Base-by-base conservation (phyloP, 345 rosid genomes). In the Populus euphratica region DNA sequence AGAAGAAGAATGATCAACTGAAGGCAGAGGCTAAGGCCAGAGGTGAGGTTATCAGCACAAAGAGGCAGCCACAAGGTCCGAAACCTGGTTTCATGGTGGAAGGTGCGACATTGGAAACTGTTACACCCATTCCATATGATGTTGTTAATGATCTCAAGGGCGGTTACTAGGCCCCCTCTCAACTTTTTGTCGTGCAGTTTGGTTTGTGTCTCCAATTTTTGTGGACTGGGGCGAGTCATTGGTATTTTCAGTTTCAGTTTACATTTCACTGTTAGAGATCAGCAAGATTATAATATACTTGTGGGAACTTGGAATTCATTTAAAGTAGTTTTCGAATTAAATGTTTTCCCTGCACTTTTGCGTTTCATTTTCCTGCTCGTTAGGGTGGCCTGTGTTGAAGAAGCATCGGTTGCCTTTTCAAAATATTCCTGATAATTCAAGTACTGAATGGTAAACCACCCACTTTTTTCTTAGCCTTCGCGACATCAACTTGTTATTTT, bases 61-160 rank as follows among this genome's bases (percentile, higher is more conserved):
- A 91, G 88, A 86, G 94, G 81, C 91, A 87, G 80, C 97, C 97
- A 5, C 77, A 75, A 38, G 94, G 94, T 2, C 93, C 94, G 31
- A 91, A 89, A 72, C 92, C 93, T 1, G 94, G 94, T 69, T 89
- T 91, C 86, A 88, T 84, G 90, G 93, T 93, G 0, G 96, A 89
- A 69, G 93, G 96, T n/a, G 88, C 93, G 38, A 90, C 90, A 18
- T 70, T 91, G 80, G 96, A 91, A 80, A 91, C 94, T 17, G 89
- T 91, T 10, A 91, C 94, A 10, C 91, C 94, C 61, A 89, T 91
- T 47, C 97, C 97, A 0, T 93, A 91, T 75, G 97, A 93, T 75
- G 94, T 91, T 2, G 92, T 89, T 70, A 91, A 91, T 1, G 94
- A 91, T 76, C 94, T 91, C 54, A 91, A 91, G 87, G 94, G 94